Evolutionary conservation across 2,329 filamentous ascomycete species (phyloP).

Genomic region (Xylaria digitata): DNA sequence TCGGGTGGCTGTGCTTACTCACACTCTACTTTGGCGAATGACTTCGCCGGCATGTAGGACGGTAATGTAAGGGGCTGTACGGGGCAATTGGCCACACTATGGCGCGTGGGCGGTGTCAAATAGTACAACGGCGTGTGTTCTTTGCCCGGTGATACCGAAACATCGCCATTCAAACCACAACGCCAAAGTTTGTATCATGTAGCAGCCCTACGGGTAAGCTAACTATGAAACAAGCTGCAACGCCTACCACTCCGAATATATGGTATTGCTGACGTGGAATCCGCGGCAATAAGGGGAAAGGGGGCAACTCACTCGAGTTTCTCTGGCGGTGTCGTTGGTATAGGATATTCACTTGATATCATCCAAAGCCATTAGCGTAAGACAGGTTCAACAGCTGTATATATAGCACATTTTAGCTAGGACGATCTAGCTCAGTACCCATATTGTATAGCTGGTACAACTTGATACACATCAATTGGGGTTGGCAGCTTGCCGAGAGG

Average conservation of each 20-base stretch:
- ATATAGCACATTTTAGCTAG: neutral
- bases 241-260: neutral
- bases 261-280: constrained; percentile 1
- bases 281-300: neutral
- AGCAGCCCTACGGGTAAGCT: neutral
- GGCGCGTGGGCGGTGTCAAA: constrained; percentile 14
- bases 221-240: constrained; percentile 8
- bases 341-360: constrained; percentile 20
- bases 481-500: constrained; percentile 24
- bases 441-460: neutral
- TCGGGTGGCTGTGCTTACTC: neutral
- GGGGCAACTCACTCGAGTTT: constrained; percentile 10
- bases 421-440: neutral
- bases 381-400: constrained; percentile 7
- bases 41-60: neutral
- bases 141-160: neutral
- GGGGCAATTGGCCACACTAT: constrained; percentile 20
- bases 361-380: constrained; percentile 6
- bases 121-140: neutral
- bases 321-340: neutral
- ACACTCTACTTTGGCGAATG: neutral
- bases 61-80: neutral
- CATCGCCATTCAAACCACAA: neutral
- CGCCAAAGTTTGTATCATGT: constrained; percentile 16
- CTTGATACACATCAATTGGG: neutral